These are phyloP conservation scores for Mariannaea sp. DNA, from an alignment of 2,329 filamentous ascomycete species.

Conservation along the genomic window DNA sequence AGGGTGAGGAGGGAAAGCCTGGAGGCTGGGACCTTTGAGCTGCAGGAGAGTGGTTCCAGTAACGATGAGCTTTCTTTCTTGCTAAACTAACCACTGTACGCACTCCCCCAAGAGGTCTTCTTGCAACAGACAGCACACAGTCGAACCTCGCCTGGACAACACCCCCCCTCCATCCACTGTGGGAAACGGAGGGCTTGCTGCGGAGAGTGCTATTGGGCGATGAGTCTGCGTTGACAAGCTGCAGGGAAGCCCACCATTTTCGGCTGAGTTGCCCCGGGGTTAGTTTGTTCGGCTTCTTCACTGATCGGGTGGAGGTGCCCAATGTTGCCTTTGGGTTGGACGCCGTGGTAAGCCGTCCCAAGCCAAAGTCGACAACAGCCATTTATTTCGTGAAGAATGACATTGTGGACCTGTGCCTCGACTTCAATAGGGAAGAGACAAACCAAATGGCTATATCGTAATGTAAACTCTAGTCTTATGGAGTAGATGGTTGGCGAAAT, in stretches of 20 bases:
- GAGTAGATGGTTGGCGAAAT: no score
- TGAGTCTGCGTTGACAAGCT: constrained; percentile 22
- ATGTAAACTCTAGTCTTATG: neutral
- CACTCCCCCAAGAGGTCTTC: constrained; percentile 11
- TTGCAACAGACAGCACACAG: neutral
- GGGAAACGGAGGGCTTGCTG: neutral
- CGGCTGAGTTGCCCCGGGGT: constrained; percentile 1
- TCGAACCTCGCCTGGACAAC: neutral
- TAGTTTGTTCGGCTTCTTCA: constrained; percentile 7
- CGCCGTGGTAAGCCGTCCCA: constrained; percentile 1
- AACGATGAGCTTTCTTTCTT: neutral
- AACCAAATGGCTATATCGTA: neutral
- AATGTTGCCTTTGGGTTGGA: constrained; percentile 18
- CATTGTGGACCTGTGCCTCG: constrained; percentile 1
- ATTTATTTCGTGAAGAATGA: constrained; percentile 4
- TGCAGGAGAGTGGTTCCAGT: neutral
- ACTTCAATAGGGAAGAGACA: neutral
- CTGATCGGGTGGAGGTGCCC: constrained; percentile 21
- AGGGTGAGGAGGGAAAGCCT: neutral
- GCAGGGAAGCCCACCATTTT: constrained; percentile 17
- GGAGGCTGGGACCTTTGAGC: neutral
- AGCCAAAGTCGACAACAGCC: neutral
- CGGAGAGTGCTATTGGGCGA: constrained; percentile 12
- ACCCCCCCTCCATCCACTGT: neutral
- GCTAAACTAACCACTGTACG: neutral